phyloP scores from a whole-genome alignment of 2,329 filamentous ascomycete genomes.

The Apiospora sp. region DNA sequence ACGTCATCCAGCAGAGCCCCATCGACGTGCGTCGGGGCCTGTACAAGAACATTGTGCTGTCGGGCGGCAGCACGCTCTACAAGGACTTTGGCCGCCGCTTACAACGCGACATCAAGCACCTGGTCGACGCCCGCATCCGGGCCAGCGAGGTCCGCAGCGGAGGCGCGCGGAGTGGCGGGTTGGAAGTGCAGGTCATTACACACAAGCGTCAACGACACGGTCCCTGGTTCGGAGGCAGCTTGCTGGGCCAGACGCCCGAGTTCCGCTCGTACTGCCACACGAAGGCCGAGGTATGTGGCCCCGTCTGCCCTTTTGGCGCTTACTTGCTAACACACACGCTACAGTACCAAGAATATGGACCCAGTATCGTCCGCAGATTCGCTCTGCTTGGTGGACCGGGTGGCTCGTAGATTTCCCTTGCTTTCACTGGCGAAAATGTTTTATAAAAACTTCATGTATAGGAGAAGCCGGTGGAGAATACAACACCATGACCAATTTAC shows the following conservation, averaged over 20 bases:
- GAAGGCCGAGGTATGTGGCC: conserved; percentile 70
- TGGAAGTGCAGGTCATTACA: conserved; percentile 96
- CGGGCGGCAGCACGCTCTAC: conserved; percentile 95
- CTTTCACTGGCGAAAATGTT: conserved; percentile 5
- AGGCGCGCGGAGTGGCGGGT: conserved; percentile 88
- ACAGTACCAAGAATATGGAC: conserved; percentile 94
- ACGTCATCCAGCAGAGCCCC: conserved; percentile 95
- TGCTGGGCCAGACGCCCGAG: conserved; percentile 96
- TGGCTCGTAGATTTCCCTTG: conserved; percentile 62
- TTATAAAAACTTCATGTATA: conserved; percentile 6
- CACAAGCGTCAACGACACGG: conserved; percentile 98
- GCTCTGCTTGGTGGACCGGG: conserved; percentile 92
- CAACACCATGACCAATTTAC: conserved; percentile 20
- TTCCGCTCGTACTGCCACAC: conserved; percentile 99
- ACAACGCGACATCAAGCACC: conserved; percentile 95
- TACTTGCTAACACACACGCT: too few relatives aligned
- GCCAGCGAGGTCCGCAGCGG: conserved; percentile 92
- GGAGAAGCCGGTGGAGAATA: conserved; percentile 11
- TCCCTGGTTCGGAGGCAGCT: conserved; percentile 97
- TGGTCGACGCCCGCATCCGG: conserved; percentile 92
- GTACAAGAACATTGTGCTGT: conserved; percentile 99
- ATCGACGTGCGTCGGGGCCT: conserved; percentile 96
- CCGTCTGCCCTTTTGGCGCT: too few relatives aligned
- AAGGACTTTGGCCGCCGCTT: conserved; percentile 97
- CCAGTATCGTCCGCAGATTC: conserved; percentile 94